Evolutionary conservation across 2,329 filamentous ascomycete species (phyloP).

Genomic region (Emmonsia crescens): DNA sequence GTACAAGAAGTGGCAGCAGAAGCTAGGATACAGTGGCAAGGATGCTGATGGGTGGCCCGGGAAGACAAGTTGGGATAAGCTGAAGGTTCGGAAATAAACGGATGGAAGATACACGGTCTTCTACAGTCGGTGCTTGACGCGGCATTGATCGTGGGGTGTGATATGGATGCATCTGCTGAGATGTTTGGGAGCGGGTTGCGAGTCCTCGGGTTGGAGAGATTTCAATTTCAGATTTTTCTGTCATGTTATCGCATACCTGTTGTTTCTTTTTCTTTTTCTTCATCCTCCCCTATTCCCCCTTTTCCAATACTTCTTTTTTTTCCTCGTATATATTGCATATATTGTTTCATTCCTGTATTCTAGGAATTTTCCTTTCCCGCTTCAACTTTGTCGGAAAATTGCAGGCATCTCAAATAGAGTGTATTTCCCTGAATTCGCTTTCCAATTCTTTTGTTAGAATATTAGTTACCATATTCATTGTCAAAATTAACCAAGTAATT

Average conservation of each 20-base stretch:
- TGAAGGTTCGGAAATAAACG: conserved; percentile 6
- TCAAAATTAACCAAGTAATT: neutral
- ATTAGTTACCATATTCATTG: neutral
- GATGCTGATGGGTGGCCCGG: conserved; percentile 8
- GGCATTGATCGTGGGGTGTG: neutral
- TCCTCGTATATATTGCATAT: neutral
- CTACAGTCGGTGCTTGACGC: neutral
- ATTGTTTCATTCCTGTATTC: neutral
- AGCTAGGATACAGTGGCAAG: conserved; percentile 1
- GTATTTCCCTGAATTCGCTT: neutral
- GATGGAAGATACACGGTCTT: neutral
- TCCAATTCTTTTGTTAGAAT: neutral
- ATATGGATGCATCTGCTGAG: neutral
- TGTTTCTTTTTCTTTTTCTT: neutral
- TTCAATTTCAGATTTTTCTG: neutral
- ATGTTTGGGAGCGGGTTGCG: neutral
- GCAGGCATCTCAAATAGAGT: neutral
- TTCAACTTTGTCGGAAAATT: neutral
- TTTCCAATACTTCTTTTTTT: neutral
- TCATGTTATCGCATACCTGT: neutral
- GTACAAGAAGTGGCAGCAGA: conserved; percentile 5
- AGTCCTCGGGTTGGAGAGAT: neutral
- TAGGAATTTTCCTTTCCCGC: neutral
- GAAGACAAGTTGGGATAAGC: conserved; percentile 1
- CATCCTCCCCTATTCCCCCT: neutral